Evolutionary conservation across 78 protist species (phyloP).

Genomic region (Capsaspora owczarzaki): DNA sequence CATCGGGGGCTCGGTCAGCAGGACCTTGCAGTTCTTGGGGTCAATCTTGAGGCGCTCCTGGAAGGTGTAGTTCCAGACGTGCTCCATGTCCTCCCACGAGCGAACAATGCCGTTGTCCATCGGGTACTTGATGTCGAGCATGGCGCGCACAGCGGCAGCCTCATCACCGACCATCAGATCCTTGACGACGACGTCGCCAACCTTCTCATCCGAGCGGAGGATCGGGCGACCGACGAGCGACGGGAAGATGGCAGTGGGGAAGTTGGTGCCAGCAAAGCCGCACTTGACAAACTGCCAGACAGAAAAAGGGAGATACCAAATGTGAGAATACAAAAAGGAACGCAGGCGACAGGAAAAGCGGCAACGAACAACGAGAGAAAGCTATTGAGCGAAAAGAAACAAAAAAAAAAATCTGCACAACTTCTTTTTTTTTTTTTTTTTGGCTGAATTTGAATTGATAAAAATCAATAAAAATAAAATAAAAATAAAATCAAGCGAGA

Average conservation of each 20-base stretch:
- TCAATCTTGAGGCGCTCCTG: constrained; percentile 71
- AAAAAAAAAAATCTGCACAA: background rate
- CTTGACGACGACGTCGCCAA: constrained; percentile 49
- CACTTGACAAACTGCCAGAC: constrained; percentile 82
- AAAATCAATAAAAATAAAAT: background rate
- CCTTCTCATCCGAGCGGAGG: constrained; percentile 79
- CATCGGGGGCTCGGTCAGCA: constrained; percentile 96
- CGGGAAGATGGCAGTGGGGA: constrained; percentile 93
- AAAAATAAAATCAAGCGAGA: background rate
- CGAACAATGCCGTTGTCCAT: constrained; percentile 92
- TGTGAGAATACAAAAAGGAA: background rate
- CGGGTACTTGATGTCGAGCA: constrained; percentile 87
- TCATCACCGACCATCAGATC: constrained; percentile 99
- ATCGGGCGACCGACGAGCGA: constrained; percentile 96
- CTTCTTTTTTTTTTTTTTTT: background rate
- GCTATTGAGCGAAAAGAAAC: background rate
- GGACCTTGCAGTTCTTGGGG: constrained; percentile 49
- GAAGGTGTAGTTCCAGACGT: constrained; percentile 90
- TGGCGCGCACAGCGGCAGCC: constrained; percentile 58
- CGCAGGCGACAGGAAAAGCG: background rate
- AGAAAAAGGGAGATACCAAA: background rate
- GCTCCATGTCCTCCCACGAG: constrained; percentile 87
- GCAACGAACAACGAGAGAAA: background rate
- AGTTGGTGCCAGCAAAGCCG: constrained; percentile 96
- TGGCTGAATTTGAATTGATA: background rate